Percentiles rank a stretch among this genome's conserved stretches.
Conservation (phyloP, 202 grass and related monocot species). For the Setaria viridis region DNA sequence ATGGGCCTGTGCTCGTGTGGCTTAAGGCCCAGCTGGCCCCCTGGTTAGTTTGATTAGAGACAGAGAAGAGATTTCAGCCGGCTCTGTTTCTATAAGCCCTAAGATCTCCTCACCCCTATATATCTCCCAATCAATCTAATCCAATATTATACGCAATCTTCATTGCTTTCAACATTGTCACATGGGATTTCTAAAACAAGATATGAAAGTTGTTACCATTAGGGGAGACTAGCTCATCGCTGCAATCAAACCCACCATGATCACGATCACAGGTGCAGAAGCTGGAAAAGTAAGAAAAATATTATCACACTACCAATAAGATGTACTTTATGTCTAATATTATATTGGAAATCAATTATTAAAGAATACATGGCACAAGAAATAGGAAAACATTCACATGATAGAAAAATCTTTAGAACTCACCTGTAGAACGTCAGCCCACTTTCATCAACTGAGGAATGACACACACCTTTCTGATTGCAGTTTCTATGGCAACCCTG, state of each 20-base stretch:
- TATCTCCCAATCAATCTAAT: no score
- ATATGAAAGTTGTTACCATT: conserved; percentile 64
- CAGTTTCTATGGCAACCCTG: conserved; percentile 90
- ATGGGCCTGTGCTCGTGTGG: no score
- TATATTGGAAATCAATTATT: conserved; percentile 30
- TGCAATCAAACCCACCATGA: conserved; percentile 99
- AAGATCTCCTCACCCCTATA: no score
- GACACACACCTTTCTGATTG: conserved; percentile 80
- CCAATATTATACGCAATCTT: no score
- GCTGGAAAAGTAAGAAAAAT: conserved; percentile 59
- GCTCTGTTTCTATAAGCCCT: no score
- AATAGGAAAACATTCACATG: conserved; percentile 6
- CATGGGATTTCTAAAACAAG: conserved; percentile 29
- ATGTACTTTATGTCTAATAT: conserved; percentile 21
- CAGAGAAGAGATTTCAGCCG: no score
- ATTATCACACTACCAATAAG: conserved; percentile 26
- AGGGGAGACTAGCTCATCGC: conserved; percentile 77
- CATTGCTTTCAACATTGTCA: not conserved
- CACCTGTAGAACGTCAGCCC: conserved; percentile 97
- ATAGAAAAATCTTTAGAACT: conserved; percentile 38
- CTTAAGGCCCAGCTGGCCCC: no score
- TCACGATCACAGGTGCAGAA: conserved; percentile 92
- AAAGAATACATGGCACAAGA: not conserved
- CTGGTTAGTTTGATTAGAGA: no score
- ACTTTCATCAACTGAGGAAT: conserved; percentile 84